These are phyloP conservation scores for Ustilago shanxiensis DNA, from an alignment of 1,284 basidiomycete genomes.

Conservation along the genomic window DNA sequence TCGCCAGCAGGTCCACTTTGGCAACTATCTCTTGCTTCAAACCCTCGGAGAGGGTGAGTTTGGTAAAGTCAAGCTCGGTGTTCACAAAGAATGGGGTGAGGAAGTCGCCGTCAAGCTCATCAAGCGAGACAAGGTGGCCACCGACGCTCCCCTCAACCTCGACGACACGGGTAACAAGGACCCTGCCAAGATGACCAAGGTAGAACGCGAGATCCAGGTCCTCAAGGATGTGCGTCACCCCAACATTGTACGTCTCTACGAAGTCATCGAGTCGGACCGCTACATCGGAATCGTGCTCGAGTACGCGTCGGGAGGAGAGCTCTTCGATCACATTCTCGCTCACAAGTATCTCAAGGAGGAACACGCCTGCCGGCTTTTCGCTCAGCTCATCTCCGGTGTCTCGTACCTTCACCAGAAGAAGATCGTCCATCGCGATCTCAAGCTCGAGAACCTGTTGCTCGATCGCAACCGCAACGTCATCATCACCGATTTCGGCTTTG, in stretches of 20 bases:
- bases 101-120: constrained; percentile 99
- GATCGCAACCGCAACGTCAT: constrained; percentile 98
- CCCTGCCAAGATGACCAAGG: constrained; percentile 86
- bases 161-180: constrained; percentile 53
- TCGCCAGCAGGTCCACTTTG: constrained; percentile 70
- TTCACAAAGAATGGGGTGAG: constrained; percentile 92
- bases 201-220: constrained; percentile 97
- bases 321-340: constrained; percentile 98
- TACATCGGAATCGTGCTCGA: constrained; percentile 99
- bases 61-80: constrained; percentile 97
- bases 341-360: constrained; percentile 96
- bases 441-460: constrained; percentile 96
- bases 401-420: constrained; percentile 99
- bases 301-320: constrained; percentile 93
- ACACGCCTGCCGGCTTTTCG: constrained; percentile 95
- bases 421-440: constrained; percentile 98
- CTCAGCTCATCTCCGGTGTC: constrained; percentile 97
- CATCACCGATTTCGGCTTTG: constrained; percentile 99
- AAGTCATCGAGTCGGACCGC: constrained; percentile 99
- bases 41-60: constrained; percentile 90
- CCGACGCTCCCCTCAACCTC: constrained; percentile 71
- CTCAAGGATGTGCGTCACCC: constrained; percentile 93
- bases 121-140: constrained; percentile 90
- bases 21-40: constrained; percentile 69
- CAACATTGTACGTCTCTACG: constrained; percentile 97